These are phyloP conservation scores for Trichoderma lentiforme DNA, from an alignment of 2,329 filamentous ascomycete species.

Conservation along the genomic window DNA sequence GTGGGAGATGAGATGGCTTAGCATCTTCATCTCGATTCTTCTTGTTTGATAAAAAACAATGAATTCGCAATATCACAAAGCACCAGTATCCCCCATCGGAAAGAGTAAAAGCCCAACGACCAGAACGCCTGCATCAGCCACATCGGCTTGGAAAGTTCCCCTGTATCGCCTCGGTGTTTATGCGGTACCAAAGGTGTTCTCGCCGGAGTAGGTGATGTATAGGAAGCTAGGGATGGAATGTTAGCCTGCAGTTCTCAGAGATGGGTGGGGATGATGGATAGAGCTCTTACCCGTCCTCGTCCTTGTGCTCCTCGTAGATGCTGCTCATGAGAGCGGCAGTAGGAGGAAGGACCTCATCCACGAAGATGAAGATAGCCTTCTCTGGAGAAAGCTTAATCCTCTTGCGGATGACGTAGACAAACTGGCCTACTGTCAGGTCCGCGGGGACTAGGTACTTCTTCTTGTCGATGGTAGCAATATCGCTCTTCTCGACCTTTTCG, in stretches of 20 bases:
- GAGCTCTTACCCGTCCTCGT: slow-evolving; percentile 61
- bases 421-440: slow-evolving; percentile 97
- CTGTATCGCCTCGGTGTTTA: slow-evolving; percentile 19
- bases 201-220: slow-evolving; percentile 98
- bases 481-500: slow-evolving; percentile 98
- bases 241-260: not conserved
- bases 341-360: slow-evolving; percentile 94
- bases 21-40: slow-evolving; percentile 4
- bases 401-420: slow-evolving; percentile 99
- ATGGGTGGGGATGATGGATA: not conserved
- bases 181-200: slow-evolving; percentile 85
- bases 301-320: slow-evolving; percentile 99
- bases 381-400: slow-evolving; percentile 99
- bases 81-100: slow-evolving; percentile 27
- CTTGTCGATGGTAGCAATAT: slow-evolving; percentile 99
- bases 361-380: slow-evolving; percentile 99
- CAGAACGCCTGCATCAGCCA: slow-evolving; percentile 36
- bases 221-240: slow-evolving; percentile 63
- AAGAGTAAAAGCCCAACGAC: slow-evolving; percentile 29
- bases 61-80: slow-evolving; percentile 26
- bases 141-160: slow-evolving; percentile 20
- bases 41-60: not conserved
- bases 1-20: not conserved
- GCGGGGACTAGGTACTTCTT: slow-evolving; percentile 99
- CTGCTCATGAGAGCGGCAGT: slow-evolving; percentile 98